Evolutionary conservation across 192 early-diverging fungal genomes (phyloP).

Genomic region (Dissophora ornata): DNA sequence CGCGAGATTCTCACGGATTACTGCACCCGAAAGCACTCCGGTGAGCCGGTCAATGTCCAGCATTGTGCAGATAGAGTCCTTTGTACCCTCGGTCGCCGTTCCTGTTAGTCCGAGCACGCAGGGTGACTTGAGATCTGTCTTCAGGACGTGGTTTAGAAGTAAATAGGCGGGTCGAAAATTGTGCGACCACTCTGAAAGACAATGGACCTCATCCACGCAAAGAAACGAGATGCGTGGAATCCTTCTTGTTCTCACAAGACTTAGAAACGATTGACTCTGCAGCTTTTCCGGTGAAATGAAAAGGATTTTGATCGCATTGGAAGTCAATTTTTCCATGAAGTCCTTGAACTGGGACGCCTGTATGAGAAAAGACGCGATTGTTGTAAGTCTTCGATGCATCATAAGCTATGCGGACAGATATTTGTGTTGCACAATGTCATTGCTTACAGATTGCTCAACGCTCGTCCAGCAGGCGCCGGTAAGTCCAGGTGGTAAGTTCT

Average conservation of each 20-base stretch:
- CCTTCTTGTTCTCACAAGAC: slow-evolving; percentile 56
- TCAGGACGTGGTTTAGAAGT: slow-evolving; percentile 64
- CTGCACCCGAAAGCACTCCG: slow-evolving; percentile 64
- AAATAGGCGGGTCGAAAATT: slow-evolving; percentile 82
- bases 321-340: slow-evolving; percentile 57
- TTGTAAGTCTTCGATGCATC: too few species aligned
- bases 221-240: slow-evolving; percentile 69
- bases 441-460: slow-evolving; percentile 48
- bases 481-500: slow-evolving; percentile 68
- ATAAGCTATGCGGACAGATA: too few species aligned
- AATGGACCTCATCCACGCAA: slow-evolving; percentile 88
- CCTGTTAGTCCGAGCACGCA: slow-evolving; percentile 80
- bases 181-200: slow-evolving; percentile 88
- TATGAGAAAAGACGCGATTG: neutral
- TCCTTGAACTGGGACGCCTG: slow-evolving; percentile 48
- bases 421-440: too few species aligned
- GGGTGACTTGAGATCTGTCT: slow-evolving; percentile 54
- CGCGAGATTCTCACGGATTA: slow-evolving; percentile 70
- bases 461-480: slow-evolving; percentile 72
- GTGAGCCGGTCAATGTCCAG: slow-evolving; percentile 61
- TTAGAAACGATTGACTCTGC: slow-evolving; percentile 67
- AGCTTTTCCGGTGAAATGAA: slow-evolving; percentile 82
- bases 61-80: slow-evolving; percentile 66
- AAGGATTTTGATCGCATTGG: slow-evolving; percentile 70
- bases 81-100: slow-evolving; percentile 71